These are phyloP conservation scores for Saccharomycopsis hybrid DNA, from an alignment of 1,139 yeast species.

Conservation along the genomic window DNA sequence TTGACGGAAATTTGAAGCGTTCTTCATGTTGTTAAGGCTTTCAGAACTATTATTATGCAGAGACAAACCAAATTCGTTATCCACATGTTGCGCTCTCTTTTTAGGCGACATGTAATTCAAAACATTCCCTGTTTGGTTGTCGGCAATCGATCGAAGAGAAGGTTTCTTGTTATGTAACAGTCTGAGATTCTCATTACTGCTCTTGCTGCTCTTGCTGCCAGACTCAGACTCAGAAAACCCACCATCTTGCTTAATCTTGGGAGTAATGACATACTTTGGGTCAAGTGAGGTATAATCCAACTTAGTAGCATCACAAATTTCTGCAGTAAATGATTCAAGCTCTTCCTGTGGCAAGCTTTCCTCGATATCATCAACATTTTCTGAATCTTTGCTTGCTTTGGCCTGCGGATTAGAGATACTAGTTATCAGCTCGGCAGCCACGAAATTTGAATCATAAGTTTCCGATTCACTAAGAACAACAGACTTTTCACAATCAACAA, in stretches of 20 bases:
- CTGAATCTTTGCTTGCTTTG: neutral
- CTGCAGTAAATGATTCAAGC: neutral
- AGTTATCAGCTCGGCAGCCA: neutral
- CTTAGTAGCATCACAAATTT: conserved; percentile 11
- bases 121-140: too few relatives aligned
- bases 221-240: neutral
- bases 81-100: too few relatives aligned
- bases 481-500: too few relatives aligned
- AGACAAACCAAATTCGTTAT: too few relatives aligned
- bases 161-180: too few relatives aligned
- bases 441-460: neutral
- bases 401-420: neutral
- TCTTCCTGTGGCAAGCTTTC: neutral
- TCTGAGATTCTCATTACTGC: too few relatives aligned
- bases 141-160: too few relatives aligned
- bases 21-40: too few relatives aligned
- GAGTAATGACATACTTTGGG: conserved; percentile 12
- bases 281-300: conserved; percentile 6
- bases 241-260: neutral
- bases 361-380: neutral
- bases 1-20: too few relatives aligned
- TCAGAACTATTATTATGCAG: too few relatives aligned
- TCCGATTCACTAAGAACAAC: too few relatives aligned
- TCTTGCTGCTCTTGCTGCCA: neutral
- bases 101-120: too few relatives aligned